Base-by-base conservation (phyloP, 1,284 basidiomycete genomes). In the Mrakiaceae sp. region DNA sequence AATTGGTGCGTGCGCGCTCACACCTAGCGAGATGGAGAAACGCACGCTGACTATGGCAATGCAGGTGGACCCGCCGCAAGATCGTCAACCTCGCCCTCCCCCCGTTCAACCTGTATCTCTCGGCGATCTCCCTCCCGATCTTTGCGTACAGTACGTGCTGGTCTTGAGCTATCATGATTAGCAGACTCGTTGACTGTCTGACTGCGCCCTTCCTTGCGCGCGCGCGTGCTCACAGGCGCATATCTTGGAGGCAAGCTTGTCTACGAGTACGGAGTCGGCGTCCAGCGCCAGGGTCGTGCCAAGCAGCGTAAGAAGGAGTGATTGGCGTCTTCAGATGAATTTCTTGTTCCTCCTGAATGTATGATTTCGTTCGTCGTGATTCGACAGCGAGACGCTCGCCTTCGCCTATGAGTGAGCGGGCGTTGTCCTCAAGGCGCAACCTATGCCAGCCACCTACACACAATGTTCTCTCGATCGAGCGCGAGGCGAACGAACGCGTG, bases 191-290 rank as follows among this genome's bases (percentile, higher is more conserved):
- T 7, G 2, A 11, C 7, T 39, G 10, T 6, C 27, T 58, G n/a
- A 39, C 43, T 16, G 27, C 10, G 27, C n/a, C n/a, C 42, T 27
- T 40, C 42, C 10, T 14, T 48, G 7, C 54, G 27, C 27, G 27
- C 27, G 27, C 27, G 27, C 27, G 27, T 27, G 27, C 27, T 27
- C 27, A 27, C 27, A 70, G 70, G 68, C 27, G 70, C 70, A 1
- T 68, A 67, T 63, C 65, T 71, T 8, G 71, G 69, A 43, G 71
- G 71, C 10, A 67, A 64, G 59, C 62, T 74, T 42, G 72, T 73
- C 0, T 72, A 73, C 66, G 69, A 73, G 66, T 71, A 72, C 60
- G 70, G 69, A 2, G 67, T 71, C 49, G 71, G 73, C 27, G 70
- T 73, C 6, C 69, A 71, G 68, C 59, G 71, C 43, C 73, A 72